Conservation (phyloP, 2,329 filamentous ascomycete genomes). For the Annulohypoxylon truncatum region DNA sequence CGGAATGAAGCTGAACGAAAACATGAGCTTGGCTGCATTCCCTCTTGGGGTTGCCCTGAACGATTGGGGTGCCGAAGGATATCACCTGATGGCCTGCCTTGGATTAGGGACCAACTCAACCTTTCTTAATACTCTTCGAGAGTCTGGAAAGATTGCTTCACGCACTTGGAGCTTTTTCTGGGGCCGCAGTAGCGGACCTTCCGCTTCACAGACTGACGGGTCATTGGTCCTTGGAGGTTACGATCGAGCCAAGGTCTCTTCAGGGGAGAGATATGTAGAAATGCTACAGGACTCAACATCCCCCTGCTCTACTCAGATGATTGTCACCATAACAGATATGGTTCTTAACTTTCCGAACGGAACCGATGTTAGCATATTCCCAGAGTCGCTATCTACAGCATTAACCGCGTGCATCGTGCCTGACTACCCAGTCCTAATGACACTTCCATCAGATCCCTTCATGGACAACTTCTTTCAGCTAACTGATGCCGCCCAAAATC, state of each 20-base stretch:
- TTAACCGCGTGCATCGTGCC: slow-evolving; percentile 42
- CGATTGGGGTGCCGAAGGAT: slow-evolving; percentile 43
- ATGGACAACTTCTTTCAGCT: slow-evolving; percentile 30
- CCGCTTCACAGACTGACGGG: slow-evolving; percentile 31
- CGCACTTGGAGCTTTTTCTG: slow-evolving; percentile 51
- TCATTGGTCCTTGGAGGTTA: slow-evolving; percentile 31
- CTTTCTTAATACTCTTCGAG: slow-evolving; percentile 37
- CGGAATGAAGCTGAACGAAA: not conserved
- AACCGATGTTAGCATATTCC: slow-evolving; percentile 48
- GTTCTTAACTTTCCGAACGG: slow-evolving; percentile 51
- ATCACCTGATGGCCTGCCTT: slow-evolving; percentile 41
- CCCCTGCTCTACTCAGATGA: slow-evolving; percentile 46
- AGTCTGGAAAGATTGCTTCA: slow-evolving; percentile 45
- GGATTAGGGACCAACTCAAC: slow-evolving; percentile 50
- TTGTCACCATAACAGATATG: slow-evolving; percentile 48
- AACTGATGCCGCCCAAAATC: slow-evolving; percentile 29
- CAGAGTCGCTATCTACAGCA: slow-evolving; percentile 1
- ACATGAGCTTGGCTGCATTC: slow-evolving; percentile 30
- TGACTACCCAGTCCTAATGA: slow-evolving; percentile 35
- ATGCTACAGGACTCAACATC: slow-evolving; percentile 34
- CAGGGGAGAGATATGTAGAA: slow-evolving; percentile 35
- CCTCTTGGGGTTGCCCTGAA: slow-evolving; percentile 39
- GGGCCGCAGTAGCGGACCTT: slow-evolving; percentile 41
- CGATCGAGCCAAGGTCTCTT: slow-evolving; percentile 44
- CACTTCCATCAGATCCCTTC: slow-evolving; percentile 41